Conservation (phyloP, 2,329 filamentous ascomycete genomes). For the Xylariales sp. region DNA sequence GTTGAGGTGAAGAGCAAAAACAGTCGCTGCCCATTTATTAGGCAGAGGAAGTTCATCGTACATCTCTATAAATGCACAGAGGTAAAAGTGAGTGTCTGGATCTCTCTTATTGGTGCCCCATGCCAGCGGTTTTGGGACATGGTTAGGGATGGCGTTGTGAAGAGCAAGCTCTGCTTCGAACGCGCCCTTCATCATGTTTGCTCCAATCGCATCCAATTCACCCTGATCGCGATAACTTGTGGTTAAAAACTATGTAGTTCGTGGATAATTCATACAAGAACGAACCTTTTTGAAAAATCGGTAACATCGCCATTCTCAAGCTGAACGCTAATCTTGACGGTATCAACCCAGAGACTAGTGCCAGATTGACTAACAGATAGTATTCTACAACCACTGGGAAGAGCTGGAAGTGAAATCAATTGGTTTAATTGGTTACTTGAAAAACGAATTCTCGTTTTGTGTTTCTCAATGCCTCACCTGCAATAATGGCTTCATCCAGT, state of each 20-base stretch:
- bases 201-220: conserved; percentile 11
- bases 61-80: conserved; percentile 19
- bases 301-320: conserved; percentile 9
- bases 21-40: conserved; percentile 13
- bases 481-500: too few species aligned
- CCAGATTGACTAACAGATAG: conserved; percentile 16
- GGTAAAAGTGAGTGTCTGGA: conserved; percentile 18
- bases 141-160: conserved; percentile 16
- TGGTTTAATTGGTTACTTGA: conserved; percentile 3
- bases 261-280: conserved; percentile 9
- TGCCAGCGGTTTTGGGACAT: conserved; percentile 15
- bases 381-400: background rate
- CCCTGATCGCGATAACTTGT: conserved; percentile 10
- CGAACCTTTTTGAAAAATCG: conserved; percentile 5
- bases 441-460: conserved; percentile 9
- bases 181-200: conserved; percentile 12
- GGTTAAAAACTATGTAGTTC: conserved; percentile 11
- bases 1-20: conserved; percentile 14
- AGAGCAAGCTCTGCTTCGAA: conserved; percentile 16
- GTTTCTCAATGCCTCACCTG: too few species aligned
- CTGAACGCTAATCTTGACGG: conserved; percentile 5
- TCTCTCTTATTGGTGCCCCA: conserved; percentile 15
- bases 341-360: conserved; percentile 12
- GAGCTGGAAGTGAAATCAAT: too few species aligned
- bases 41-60: conserved; percentile 15